Conservation (phyloP, 148 eudicot genomes). For the Dysphania ambrosioides region DNA sequence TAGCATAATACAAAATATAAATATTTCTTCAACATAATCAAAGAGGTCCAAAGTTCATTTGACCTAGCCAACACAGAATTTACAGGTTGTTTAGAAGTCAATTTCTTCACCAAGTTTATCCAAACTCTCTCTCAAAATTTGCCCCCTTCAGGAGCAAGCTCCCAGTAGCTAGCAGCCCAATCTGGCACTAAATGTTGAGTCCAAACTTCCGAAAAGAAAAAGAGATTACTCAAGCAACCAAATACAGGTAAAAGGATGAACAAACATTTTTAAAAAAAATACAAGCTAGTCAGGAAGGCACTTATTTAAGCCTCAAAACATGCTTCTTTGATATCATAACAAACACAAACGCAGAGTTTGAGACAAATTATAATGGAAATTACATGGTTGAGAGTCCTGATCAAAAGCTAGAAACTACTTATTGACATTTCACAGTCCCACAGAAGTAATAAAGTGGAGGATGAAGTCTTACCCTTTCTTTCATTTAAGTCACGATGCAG, state of each 20-base stretch:
- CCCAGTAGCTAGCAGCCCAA: too few relatives aligned
- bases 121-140: neutral
- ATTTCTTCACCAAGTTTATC: neutral
- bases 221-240: neutral
- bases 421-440: neutral
- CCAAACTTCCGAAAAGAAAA: neutral
- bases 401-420: neutral
- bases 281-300: neutral
- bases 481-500: constrained; percentile 38
- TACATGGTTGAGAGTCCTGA: neutral
- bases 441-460: neutral
- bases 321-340: neutral
- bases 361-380: neutral
- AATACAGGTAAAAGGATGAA: neutral
- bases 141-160: neutral
- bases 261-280: neutral
- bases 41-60: neutral
- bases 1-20: neutral
- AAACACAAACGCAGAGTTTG: neutral
- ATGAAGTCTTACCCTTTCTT: constrained; percentile 41
- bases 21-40: neutral
- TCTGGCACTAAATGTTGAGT: too few relatives aligned
- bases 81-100: neutral
- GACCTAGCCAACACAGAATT: neutral
- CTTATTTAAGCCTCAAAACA: neutral